A percentile compares a stretch with the other conserved stretches of the same genome.
These are phyloP conservation scores for Paracorniculantispora psalliotae DNA, from an alignment of 2,329 filamentous ascomycete genomes.

Conservation along the genomic window DNA sequence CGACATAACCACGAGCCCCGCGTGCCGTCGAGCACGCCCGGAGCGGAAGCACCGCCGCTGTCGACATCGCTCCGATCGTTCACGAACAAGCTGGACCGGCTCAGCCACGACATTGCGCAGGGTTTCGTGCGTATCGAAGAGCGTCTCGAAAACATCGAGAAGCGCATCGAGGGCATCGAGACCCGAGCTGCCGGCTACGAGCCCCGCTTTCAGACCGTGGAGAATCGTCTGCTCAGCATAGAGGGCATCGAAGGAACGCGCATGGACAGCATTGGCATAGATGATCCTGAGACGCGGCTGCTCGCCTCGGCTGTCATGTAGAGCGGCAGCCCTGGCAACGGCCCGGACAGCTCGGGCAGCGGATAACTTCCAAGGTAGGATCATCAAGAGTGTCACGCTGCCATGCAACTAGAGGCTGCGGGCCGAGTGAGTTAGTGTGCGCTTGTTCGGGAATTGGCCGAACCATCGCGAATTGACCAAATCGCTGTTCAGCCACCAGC, in stretches of 20 bases:
- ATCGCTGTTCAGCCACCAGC: not conserved
- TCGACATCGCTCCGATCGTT: slow-evolving; percentile 54
- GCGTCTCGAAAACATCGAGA: slow-evolving; percentile 47
- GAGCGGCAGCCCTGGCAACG: slow-evolving; percentile 19
- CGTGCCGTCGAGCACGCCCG: slow-evolving; percentile 47
- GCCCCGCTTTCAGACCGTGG: slow-evolving; percentile 40
- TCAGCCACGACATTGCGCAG: slow-evolving; percentile 51
- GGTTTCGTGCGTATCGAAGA: slow-evolving; percentile 47
- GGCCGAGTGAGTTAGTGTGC: not conserved
- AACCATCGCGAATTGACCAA: not conserved
- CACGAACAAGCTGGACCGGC: slow-evolving; percentile 55
- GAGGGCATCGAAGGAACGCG: slow-evolving; percentile 38
- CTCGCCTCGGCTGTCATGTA: slow-evolving; percentile 41
- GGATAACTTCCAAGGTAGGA: not conserved
- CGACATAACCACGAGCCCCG: slow-evolving; percentile 59
- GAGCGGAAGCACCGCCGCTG: slow-evolving; percentile 53
- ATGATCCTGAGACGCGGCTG: slow-evolving; percentile 40
- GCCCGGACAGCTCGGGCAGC: not conserved
- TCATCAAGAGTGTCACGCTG: not conserved
- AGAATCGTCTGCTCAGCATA: slow-evolving; percentile 29
- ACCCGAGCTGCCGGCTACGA: slow-evolving; percentile 37
- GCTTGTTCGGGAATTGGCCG: not conserved
- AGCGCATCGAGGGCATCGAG: slow-evolving; percentile 52
- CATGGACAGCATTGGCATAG: slow-evolving; percentile 40
- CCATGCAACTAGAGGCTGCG: not conserved